phyloP scores from a whole-genome alignment of 441 rosid species.

The Hura crepitans region DNA sequence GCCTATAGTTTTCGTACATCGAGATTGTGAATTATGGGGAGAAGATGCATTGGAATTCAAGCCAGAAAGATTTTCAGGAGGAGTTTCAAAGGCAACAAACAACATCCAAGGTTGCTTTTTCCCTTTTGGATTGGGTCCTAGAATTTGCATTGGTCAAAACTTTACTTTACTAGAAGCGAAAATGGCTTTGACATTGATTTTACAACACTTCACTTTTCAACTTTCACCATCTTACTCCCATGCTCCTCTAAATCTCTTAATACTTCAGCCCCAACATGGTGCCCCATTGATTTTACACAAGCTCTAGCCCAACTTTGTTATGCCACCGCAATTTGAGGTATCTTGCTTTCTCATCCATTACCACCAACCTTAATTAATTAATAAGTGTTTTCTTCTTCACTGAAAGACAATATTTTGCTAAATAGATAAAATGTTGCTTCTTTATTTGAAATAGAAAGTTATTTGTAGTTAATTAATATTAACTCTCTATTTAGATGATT shows the following conservation, averaged over 20 bases:
- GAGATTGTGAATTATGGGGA: conserved; percentile 45
- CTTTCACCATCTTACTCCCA: conserved; percentile 40
- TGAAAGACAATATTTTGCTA: no score
- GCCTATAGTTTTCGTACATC: conserved; percentile 38
- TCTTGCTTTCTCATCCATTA: no score
- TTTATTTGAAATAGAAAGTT: no score
- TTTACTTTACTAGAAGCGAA: conserved; percentile 45
- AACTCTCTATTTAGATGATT: no score
- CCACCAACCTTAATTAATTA: no score
- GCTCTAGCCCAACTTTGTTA: no score
- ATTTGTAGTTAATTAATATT: no score
- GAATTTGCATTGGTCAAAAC: conserved; percentile 49
- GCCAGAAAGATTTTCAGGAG: conserved; percentile 44
- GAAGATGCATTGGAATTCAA: conserved; percentile 45
- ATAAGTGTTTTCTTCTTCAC: no score
- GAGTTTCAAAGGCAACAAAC: conserved; percentile 29
- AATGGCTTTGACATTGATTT: conserved; percentile 39
- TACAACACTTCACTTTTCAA: conserved; percentile 39
- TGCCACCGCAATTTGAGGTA: no score
- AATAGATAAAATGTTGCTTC: no score
- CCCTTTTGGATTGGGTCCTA: conserved; percentile 36
- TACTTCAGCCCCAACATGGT: conserved; percentile 29
- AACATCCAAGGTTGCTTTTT: not conserved
- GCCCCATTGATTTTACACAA: no score
- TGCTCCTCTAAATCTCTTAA: conserved; percentile 26